These are phyloP conservation scores for Colletotrichum liaoningense DNA, from an alignment of 2,329 filamentous ascomycete species.

Conservation along the genomic window DNA sequence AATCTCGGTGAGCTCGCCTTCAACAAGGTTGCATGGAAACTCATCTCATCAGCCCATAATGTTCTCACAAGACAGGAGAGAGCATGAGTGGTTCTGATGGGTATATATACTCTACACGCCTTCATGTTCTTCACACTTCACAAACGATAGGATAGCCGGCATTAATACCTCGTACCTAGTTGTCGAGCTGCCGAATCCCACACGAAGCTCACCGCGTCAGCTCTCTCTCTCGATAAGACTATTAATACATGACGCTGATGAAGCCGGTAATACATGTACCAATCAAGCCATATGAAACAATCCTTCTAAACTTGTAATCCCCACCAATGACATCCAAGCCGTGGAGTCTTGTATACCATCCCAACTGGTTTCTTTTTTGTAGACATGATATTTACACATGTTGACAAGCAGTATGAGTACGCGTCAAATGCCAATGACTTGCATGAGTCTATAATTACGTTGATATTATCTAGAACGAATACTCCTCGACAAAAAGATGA, in stretches of 20 bases:
- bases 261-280: background rate
- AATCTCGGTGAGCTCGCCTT: constrained; percentile 4
- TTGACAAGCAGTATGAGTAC: background rate
- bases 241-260: background rate
- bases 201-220: background rate
- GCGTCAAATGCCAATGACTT: background rate
- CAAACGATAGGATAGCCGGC: background rate
- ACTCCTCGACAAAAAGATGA: constrained; percentile 70
- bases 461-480: constrained; percentile 56
- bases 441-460: background rate
- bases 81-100: no score
- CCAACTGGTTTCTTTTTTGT: no score
- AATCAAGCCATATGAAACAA: background rate
- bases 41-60: no score
- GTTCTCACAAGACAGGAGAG: no score
- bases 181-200: background rate
- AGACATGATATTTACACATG: no score
- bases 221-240: background rate
- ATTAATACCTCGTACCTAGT: no score
- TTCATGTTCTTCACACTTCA: no score
- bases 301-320: background rate
- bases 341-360: no score
- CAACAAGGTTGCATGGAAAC: background rate
- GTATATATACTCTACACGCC: no score
- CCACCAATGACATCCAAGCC: background rate